Evolutionary conservation across 495 filamentous ascomycete genomes (phyloP), one percentile per base, ranked within the genome.

Genomic region (Filosporella fistucella): DNA sequence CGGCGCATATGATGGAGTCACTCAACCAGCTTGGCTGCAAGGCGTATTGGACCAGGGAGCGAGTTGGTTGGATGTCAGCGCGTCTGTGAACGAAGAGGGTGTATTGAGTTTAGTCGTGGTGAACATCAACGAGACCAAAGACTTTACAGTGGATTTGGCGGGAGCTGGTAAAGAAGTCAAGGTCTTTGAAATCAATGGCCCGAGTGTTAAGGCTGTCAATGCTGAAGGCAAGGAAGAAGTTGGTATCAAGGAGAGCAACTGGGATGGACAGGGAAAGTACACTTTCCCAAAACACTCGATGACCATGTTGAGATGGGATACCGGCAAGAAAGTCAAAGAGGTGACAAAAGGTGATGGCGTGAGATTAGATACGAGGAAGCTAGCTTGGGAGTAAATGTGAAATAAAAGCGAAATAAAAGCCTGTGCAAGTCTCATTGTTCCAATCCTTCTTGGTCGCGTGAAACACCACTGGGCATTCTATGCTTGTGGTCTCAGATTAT

Each of bases 1-100:
- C 51, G 67, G 66, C 0, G 70, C 71, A 5, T 89, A 86, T 57
- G 70, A 73, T 42, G 86, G 85, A 3, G 67, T 67, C 35, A 89
- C 84, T 5, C 63, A 74, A 32, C 84, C 86, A 9, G 63, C 59
- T 28, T 89, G 84, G 84, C 61, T 89, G 13, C 66, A 78, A 32
- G 72, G 72, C 4, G 70, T 77, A 4, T 68, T 85, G 57, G 80
- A 84, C 42, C 63, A 60, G 18, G 67, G 65, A 13, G 81, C 80
- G 0, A 81, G 84, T 9, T 86, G 75, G 75, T 55, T 90, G 51
- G 86, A 89, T 63, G 81, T 84, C 14, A 84, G 81, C 53, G 85
- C 84, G 16, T 66, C 70, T 8, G 46, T 85, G 4, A 72, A 70
- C 11, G 80, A 85, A 20, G 72, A 81, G 46, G 84, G 84, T 0